These are phyloP conservation scores for Collybia mongolica DNA, from an alignment of 768 basidiomycete genomes.

Conservation along the genomic window DNA sequence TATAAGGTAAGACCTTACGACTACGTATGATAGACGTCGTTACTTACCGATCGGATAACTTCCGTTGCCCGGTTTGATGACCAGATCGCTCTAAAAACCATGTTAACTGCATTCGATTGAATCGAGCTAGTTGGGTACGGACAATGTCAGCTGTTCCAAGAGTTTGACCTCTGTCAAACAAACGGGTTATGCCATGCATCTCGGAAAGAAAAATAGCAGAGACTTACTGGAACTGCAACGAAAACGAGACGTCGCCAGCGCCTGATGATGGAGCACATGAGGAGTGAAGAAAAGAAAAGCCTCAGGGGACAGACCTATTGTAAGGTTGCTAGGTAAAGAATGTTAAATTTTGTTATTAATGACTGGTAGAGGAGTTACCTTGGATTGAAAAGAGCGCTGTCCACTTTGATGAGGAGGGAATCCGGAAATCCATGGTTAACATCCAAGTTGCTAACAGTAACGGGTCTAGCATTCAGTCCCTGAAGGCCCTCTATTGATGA, in stretches of 20 bases:
- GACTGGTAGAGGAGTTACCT: slow-evolving; percentile 34
- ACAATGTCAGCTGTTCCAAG: slow-evolving; percentile 63
- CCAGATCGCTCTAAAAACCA: slow-evolving; percentile 41
- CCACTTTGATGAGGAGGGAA: slow-evolving; percentile 66
- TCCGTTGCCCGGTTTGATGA: slow-evolving; percentile 58
- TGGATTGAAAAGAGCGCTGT: slow-evolving; percentile 63
- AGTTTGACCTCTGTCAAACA: slow-evolving; percentile 36
- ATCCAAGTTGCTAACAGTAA: slow-evolving; percentile 55
- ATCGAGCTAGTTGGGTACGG: slow-evolving; percentile 10
- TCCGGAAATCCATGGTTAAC: slow-evolving; percentile 67
- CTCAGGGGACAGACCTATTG: slow-evolving; percentile 31
- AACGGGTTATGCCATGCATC: not conserved
- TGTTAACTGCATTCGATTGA: not conserved
- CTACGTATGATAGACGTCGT: not conserved
- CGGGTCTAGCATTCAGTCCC: slow-evolving; percentile 58
- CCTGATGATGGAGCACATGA: slow-evolving; percentile 40
- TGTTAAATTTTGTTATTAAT: slow-evolving; percentile 13
- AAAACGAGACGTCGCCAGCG: slow-evolving; percentile 64
- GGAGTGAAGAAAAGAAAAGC: not conserved
- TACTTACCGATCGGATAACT: slow-evolving; percentile 52
- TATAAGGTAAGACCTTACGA: not conserved
- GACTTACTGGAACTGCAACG: slow-evolving; percentile 53
- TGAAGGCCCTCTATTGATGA: slow-evolving; percentile 62
- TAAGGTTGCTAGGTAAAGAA: slow-evolving; percentile 32
- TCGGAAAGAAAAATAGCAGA: not conserved